These are phyloP conservation scores for Penicillium sp. DNA, from an alignment of 2,329 filamentous ascomycete species.

Conservation along the genomic window DNA sequence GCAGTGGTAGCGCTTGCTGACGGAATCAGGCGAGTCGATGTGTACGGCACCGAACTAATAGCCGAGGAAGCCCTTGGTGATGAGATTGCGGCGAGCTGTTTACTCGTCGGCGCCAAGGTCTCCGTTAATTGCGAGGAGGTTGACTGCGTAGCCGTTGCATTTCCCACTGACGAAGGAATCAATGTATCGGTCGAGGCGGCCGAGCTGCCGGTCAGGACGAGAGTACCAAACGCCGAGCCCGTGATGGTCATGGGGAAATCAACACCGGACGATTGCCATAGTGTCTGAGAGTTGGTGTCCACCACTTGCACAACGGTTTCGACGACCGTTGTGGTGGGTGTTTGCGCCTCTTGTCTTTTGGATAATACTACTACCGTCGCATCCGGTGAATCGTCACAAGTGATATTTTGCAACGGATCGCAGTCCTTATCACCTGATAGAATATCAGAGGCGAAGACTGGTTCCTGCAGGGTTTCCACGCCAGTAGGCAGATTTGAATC, in stretches of 20 bases:
- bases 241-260: slow-evolving; percentile 27
- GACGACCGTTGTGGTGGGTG: slow-evolving; percentile 14
- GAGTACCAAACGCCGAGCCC: slow-evolving; percentile 17
- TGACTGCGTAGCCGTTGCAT: slow-evolving; percentile 12
- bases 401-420: slow-evolving; percentile 18
- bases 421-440: slow-evolving; percentile 17
- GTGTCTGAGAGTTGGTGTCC: slow-evolving; percentile 27
- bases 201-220: slow-evolving; percentile 16
- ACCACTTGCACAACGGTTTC: slow-evolving; percentile 30
- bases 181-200: slow-evolving; percentile 5
- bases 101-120: slow-evolving; percentile 12
- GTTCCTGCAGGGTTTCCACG: slow-evolving; percentile 6
- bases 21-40: slow-evolving; percentile 23
- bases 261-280: slow-evolving; percentile 20
- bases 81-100: slow-evolving; percentile 15
- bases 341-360: slow-evolving; percentile 26
- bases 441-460: slow-evolving; percentile 14
- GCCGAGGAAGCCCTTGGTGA: slow-evolving; percentile 18
- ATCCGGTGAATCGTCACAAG: slow-evolving; percentile 13
- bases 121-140: slow-evolving; percentile 11
- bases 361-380: slow-evolving; percentile 7
- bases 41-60: slow-evolving; percentile 17
- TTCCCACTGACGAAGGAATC: slow-evolving; percentile 13
- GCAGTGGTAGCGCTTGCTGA: slow-evolving; percentile 15
- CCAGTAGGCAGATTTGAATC: slow-evolving; percentile 6